phyloP scores from a whole-genome alignment of 2,329 filamentous ascomycete species.

The Colletotrichum sp. region DNA sequence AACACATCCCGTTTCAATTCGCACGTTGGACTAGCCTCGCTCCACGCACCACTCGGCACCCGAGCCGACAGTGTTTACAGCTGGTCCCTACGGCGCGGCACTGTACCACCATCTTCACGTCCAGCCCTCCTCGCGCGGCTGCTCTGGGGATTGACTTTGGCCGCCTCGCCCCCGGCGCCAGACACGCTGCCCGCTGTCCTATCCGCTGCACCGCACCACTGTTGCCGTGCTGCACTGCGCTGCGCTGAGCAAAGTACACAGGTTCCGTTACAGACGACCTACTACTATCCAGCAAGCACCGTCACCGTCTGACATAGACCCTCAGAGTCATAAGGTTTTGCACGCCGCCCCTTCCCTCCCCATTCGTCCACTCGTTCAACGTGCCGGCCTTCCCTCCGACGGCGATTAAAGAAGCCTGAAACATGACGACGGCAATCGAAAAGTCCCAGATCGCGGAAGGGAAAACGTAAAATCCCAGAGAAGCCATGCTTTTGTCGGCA shows the following conservation, averaged over 20 bases:
- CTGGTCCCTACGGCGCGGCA: background rate
- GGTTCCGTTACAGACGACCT: background rate
- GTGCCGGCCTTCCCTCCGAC: background rate
- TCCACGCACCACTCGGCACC: background rate
- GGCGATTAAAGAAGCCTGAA: constrained; percentile 6
- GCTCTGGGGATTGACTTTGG: background rate
- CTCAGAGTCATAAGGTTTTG: background rate
- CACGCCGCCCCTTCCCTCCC: background rate
- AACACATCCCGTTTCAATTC: background rate
- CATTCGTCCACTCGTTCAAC: background rate
- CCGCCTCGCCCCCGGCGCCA: background rate
- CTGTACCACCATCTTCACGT: background rate
- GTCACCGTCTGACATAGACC: background rate
- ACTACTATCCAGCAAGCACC: background rate
- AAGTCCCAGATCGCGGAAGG: background rate
- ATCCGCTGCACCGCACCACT: background rate
- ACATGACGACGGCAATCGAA: constrained; percentile 3
- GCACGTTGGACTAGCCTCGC: background rate
- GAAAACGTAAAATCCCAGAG: background rate
- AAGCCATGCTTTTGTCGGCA: background rate
- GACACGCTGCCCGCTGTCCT: background rate
- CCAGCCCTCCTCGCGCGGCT: background rate
- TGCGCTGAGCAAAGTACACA: background rate
- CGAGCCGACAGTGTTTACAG: background rate
- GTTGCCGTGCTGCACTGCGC: background rate